Percentiles rank a stretch among this genome's conserved stretches.
Conservation (phyloP, 345 rosid species). For the Camelina hispida region DNA sequence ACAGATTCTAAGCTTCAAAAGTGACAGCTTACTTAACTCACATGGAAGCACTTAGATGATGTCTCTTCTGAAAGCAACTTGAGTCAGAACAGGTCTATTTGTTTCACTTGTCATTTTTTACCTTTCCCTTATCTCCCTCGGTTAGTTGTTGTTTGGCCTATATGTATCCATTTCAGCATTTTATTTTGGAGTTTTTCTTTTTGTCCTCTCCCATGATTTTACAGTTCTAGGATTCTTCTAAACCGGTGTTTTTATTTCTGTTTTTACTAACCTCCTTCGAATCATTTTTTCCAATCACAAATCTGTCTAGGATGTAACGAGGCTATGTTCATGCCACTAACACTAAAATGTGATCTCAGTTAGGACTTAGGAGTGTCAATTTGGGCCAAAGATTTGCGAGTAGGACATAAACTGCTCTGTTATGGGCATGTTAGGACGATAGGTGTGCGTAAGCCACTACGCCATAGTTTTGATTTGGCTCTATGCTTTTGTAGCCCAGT, state of each 20-base stretch:
- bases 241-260: neutral
- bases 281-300: neutral
- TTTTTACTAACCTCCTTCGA: neutral
- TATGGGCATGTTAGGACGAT: no score
- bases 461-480: neutral
- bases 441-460: no score
- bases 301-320: neutral
- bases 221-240: neutral
- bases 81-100: neutral
- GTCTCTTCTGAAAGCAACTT: conserved; percentile 34
- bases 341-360: neutral
- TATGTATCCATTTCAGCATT: neutral
- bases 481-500: neutral
- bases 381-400: no score
- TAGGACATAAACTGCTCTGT: no score
- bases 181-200: neutral
- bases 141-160: neutral
- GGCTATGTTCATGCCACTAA: neutral
- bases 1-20: conserved; percentile 25
- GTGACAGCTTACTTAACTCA: conserved; percentile 38
- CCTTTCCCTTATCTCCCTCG: neutral
- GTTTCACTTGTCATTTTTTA: conserved; percentile 5
- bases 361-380: neutral
- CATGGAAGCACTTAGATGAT: conserved; percentile 29
- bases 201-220: neutral